These are phyloP conservation scores for Penicillium canescens DNA, from an alignment of 495 filamentous ascomycete species.

Conservation along the genomic window DNA sequence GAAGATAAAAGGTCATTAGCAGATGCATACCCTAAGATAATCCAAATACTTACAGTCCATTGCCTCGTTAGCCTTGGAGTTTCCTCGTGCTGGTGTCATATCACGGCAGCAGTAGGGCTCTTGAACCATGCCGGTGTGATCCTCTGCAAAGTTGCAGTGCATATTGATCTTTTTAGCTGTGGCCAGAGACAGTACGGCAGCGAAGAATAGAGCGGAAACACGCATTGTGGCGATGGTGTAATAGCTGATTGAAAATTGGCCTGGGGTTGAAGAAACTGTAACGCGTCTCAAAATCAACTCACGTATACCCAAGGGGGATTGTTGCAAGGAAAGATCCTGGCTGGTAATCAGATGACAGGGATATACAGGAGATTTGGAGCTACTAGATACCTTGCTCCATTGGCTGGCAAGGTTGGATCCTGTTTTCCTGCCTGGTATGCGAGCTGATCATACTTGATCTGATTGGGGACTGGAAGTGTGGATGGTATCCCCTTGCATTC, in stretches of 20 bases:
- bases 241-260: not conserved
- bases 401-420: constrained; percentile 4
- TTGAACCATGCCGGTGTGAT: constrained; percentile 37
- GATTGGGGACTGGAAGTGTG: constrained; percentile 14
- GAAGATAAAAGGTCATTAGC: not conserved
- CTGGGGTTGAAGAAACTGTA: not conserved
- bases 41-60: constrained; percentile 26
- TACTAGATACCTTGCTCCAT: constrained; percentile 17
- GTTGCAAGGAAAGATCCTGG: not conserved
- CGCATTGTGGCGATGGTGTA: constrained; percentile 28
- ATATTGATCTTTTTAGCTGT: constrained; percentile 30
- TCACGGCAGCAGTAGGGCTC: constrained; percentile 40
- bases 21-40: not conserved
- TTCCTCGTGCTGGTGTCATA: constrained; percentile 18
- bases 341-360: not conserved
- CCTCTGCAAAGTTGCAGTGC: constrained; percentile 34
- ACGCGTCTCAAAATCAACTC: not conserved
- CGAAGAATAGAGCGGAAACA: constrained; percentile 25
- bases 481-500: constrained; percentile 29
- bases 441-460: not conserved
- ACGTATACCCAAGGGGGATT: constrained; percentile 8
- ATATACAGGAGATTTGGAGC: constrained; percentile 10
- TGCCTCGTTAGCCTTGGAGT: constrained; percentile 29
- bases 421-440: constrained; percentile 11
- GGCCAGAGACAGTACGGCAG: constrained; percentile 20